phyloP scores from a whole-genome alignment of 495 filamentous ascomycete genomes.

The Penicillium psychrofluorescens region DNA sequence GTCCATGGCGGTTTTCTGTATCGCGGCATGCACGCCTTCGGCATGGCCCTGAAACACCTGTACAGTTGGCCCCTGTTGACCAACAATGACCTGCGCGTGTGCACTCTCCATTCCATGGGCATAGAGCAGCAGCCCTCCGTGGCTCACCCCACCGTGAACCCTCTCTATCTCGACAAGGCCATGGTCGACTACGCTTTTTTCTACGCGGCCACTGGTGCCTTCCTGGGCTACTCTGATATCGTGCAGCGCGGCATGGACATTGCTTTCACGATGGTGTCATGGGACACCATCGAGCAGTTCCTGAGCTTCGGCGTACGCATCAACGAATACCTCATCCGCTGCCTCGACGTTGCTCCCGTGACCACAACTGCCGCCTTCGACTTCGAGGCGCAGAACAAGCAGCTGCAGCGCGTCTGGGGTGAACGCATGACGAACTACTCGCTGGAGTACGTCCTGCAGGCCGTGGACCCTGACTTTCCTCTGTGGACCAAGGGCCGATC shows the following conservation, averaged over 20 bases:
- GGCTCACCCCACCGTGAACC: background rate
- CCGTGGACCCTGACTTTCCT: constrained; percentile 10
- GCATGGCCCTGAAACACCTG: constrained; percentile 17
- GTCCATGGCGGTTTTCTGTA: constrained; percentile 6
- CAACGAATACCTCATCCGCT: constrained; percentile 7
- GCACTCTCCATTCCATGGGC: too few relatives aligned
- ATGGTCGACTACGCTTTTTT: constrained; percentile 22
- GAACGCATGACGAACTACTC: background rate
- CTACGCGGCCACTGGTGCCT: constrained; percentile 24
- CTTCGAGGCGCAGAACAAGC: too few relatives aligned
- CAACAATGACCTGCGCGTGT: too few relatives aligned
- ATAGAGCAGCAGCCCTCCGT: too few relatives aligned
- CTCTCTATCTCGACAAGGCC: constrained; percentile 10
- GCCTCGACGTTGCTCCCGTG: too few relatives aligned
- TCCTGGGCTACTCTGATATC: constrained; percentile 15
- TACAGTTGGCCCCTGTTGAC: constrained; percentile 6
- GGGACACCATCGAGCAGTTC: constrained; percentile 22
- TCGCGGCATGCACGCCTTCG: constrained; percentile 14
- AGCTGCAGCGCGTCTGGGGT: too few relatives aligned
- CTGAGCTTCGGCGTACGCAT: constrained; percentile 17
- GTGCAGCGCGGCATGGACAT: constrained; percentile 20
- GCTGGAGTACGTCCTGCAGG: constrained; percentile 12
- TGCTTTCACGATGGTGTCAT: constrained; percentile 13
- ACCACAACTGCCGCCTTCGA: too few relatives aligned
- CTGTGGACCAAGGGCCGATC: constrained; percentile 15